Percentiles rank a stretch among this genome's conserved stretches.
These are phyloP conservation scores for Nicotiana rustica DNA, from an alignment of 305 asterid genomes.

Conservation along the genomic window DNA sequence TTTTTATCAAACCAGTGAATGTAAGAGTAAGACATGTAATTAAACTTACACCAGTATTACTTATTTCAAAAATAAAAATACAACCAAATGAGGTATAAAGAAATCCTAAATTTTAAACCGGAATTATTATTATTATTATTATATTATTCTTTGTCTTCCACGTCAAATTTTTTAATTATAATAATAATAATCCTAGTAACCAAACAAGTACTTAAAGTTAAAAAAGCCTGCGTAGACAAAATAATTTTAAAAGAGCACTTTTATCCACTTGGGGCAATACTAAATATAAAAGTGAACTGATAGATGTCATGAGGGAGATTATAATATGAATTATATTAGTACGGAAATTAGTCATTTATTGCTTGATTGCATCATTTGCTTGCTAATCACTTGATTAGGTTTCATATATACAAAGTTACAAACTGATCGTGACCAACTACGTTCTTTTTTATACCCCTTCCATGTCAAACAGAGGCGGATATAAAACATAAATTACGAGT, in stretches of 20 bases:
- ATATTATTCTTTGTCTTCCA: no score
- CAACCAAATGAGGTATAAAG: no score
- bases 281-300: not conserved
- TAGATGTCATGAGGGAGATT: not conserved
- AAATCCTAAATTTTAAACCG: no score
- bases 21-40: no score
- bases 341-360: not conserved
- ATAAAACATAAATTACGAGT: no score
- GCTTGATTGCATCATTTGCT: slow-evolving; percentile 23
- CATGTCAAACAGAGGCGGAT: not conserved
- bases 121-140: no score
- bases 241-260: not conserved
- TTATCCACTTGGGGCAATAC: not conserved
- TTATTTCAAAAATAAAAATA: no score
- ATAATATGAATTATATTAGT: not conserved
- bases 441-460: not conserved
- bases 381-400: slow-evolving; percentile 12
- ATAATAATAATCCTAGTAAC: not conserved
- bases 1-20: no score
- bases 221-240: not conserved
- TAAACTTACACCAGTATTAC: no score
- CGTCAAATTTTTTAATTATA: no score
- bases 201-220: slow-evolving; percentile 7
- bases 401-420: not conserved
- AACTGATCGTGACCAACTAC: slow-evolving; percentile 26